phyloP scores from a whole-genome alignment of 2,329 filamentous ascomycete genomes.

The Trichoderma sp. region DNA sequence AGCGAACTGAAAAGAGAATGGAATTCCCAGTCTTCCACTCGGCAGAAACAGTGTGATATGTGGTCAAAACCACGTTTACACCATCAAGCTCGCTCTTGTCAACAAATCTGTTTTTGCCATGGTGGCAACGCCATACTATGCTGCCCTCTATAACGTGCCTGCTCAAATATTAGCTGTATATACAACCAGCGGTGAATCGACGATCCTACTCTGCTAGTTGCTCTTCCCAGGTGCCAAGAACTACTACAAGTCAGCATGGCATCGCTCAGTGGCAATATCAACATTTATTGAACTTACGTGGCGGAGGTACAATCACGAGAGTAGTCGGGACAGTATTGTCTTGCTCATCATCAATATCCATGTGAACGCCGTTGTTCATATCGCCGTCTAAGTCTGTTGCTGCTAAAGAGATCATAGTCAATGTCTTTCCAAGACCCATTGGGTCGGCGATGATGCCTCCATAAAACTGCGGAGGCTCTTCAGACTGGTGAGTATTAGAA shows the following conservation, averaged over 20 bases:
- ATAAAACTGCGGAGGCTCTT: conserved; percentile 38
- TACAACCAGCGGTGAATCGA: background rate
- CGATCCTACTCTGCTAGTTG: background rate
- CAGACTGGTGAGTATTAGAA: conserved; percentile 24
- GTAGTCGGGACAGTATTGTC: background rate
- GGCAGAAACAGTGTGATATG: background rate
- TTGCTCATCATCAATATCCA: background rate
- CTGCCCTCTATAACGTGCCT: background rate
- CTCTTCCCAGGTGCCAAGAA: background rate
- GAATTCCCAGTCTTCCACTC: background rate
- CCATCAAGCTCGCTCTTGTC: background rate
- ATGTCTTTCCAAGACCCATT: conserved; percentile 50
- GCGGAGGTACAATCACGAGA: background rate
- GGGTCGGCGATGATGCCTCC: conserved; percentile 49
- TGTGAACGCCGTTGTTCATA: background rate
- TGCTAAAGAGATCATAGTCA: conserved; percentile 44
- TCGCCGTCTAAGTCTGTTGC: background rate
- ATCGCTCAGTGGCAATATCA: background rate
- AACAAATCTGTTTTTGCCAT: background rate
- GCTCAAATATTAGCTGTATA: background rate
- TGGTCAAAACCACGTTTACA: background rate
- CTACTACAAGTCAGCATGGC: background rate
- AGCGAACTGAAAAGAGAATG: background rate
- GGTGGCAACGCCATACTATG: background rate
- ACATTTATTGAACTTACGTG: background rate